Evolutionary conservation across 768 basidiomycete species (phyloP), one percentile per base, ranked within the genome.

Genomic region (Suillus spraguei): DNA sequence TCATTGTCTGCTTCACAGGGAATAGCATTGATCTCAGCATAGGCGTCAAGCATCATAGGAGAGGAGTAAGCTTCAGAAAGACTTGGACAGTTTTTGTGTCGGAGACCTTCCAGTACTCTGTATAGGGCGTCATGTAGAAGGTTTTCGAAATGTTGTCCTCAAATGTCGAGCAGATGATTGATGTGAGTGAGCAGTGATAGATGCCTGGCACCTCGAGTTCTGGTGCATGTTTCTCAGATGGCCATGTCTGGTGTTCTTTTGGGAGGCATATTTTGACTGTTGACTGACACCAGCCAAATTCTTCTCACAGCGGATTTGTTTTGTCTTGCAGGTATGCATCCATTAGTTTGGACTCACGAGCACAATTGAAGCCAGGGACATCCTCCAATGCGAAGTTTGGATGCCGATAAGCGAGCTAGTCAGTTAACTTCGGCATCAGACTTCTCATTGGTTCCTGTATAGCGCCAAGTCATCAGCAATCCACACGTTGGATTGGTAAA

Each of bases 371-470:
- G 77, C 46, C 76, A 22, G 72, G 53, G 0, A 77, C 49, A 7
- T 75, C 39, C 5, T 44, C 16, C 11, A 8, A 3, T 11, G 0
- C 28, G 28, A 60, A 44, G 36, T 2, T 0, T 67, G 38, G 13
- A 74, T 74, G 54, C 74, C 74, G 2, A 62, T 54, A 14, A 0
- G 14, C 60, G 60, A 62, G 64, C 5, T 33, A 33, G 47, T 71
- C 70, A 28, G 68, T 68, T 73, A 70, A 75, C 32, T 11, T 59
- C 38, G 65, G 76, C 16, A 14, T 76, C 46, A 0, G 64, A 54
- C 28, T 61, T 73, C 59, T 11, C 69, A 70, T 1, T 61, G 20
- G 0, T 71, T 65, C 11, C 69, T 5, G 59, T n/a, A 28, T 60
- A 60, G 20, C 22, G 39, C 59, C 59, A 60, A 3, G 59, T 9